Evolutionary conservation across 306 rosid genomes (phyloP).

Genomic region (Astragalus membranaceus): DNA sequence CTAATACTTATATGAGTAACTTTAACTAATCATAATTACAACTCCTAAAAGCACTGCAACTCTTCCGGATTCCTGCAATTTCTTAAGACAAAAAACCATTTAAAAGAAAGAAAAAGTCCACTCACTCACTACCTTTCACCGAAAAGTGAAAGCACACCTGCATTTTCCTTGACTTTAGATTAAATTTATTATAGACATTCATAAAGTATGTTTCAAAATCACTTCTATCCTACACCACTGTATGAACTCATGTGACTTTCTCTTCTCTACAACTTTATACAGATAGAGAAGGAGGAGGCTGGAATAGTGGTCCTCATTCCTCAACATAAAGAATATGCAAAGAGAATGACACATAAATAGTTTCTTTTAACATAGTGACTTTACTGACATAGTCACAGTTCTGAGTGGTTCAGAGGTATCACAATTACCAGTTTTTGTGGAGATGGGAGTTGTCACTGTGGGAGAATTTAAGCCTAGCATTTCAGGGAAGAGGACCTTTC

Average conservation of each 20-base stretch:
- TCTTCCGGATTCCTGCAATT: slow-evolving; percentile 56
- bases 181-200: slow-evolving; percentile 47
- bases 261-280: slow-evolving; percentile 30
- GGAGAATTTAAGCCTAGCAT: slow-evolving; percentile 93
- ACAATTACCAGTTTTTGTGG: slow-evolving; percentile 22
- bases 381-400: slow-evolving; percentile 20
- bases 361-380: slow-evolving; percentile 2
- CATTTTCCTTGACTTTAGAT: slow-evolving; percentile 55
- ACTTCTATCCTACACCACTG: slow-evolving; percentile 32
- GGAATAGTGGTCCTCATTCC: slow-evolving; percentile 33
- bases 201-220: slow-evolving; percentile 47
- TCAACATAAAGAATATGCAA: slow-evolving; percentile 27
- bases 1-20: slow-evolving; percentile 36
- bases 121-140: slow-evolving; percentile 63
- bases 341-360: slow-evolving; percentile 16
- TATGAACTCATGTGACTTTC: slow-evolving; percentile 60
- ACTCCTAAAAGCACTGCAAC: slow-evolving; percentile 66
- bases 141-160: slow-evolving; percentile 67
- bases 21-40: slow-evolving; percentile 63
- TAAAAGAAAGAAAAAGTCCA: slow-evolving; percentile 27
- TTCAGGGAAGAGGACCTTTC: slow-evolving; percentile 82
- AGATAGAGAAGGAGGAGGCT: slow-evolving; percentile 17
- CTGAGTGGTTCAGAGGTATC: slow-evolving; percentile 23
- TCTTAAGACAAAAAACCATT: slow-evolving; percentile 29
- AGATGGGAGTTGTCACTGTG: slow-evolving; percentile 86